Conservation (phyloP, 169 alveolate species). For the Plasmodium cynomolgi region DNA sequence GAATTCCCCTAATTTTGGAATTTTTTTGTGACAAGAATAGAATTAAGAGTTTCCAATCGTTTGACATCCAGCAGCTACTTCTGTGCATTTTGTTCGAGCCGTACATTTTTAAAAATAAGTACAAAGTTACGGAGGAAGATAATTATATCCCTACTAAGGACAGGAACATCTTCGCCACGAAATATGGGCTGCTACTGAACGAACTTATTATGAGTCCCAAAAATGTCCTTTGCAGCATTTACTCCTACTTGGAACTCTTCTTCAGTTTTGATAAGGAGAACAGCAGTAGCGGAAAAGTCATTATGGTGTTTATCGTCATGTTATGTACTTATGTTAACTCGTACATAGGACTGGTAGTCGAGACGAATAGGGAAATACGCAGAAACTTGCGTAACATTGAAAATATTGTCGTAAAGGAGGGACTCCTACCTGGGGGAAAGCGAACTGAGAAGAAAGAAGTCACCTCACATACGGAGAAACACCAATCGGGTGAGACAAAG, state of each 20-base stretch:
- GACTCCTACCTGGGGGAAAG: not conserved
- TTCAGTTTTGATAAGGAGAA: constrained; percentile 59
- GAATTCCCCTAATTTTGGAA: constrained; percentile 88
- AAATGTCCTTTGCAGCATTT: constrained; percentile 62
- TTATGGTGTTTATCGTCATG: constrained; percentile 50
- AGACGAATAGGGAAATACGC: constrained; percentile 51
- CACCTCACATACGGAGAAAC: not conserved
- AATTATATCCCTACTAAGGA: constrained; percentile 81
- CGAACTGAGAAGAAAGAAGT: not conserved
- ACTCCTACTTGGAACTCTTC: constrained; percentile 48
- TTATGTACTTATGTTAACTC: constrained; percentile 50
- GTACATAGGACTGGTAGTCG: constrained; percentile 31
- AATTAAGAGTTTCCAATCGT: constrained; percentile 78
- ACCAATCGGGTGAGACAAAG: not conserved
- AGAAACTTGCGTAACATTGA: constrained; percentile 21
- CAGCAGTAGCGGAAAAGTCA: constrained; percentile 11
- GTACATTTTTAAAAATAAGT: constrained; percentile 82
- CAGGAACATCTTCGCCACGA: constrained; percentile 81
- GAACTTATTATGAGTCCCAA: constrained; percentile 78
- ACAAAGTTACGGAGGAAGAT: constrained; percentile 73
- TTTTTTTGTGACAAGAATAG: constrained; percentile 86
- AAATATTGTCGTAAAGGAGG: constrained; percentile 32
- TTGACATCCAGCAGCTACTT: constrained; percentile 87
- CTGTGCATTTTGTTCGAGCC: constrained; percentile 88
- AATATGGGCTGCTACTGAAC: constrained; percentile 86